These are phyloP conservation scores for Zymoseptoria pseudotritici DNA, from an alignment of 2,329 filamentous ascomycete genomes.

Conservation along the genomic window DNA sequence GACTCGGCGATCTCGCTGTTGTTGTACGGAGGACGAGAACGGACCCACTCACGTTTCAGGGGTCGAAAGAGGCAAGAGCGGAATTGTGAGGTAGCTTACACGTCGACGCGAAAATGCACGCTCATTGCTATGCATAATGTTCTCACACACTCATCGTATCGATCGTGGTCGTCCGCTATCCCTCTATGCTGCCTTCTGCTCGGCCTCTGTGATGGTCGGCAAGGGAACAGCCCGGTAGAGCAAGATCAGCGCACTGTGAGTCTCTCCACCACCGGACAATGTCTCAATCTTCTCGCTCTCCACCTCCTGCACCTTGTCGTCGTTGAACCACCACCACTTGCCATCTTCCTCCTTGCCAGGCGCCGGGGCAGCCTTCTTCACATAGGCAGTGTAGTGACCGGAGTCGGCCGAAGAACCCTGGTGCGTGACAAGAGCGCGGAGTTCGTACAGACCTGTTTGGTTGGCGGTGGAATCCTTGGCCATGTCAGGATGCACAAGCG, in stretches of 20 bases:
- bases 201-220: slow-evolving; percentile 32
- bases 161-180: neutral
- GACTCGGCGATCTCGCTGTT: neutral
- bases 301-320: slow-evolving; percentile 93
- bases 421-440: slow-evolving; percentile 89
- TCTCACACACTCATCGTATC: neutral
- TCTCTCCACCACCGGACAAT: slow-evolving; percentile 75
- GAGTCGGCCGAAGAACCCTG: slow-evolving; percentile 95
- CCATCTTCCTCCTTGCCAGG: slow-evolving; percentile 80
- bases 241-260: slow-evolving; percentile 73
- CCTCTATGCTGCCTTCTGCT: slow-evolving; percentile 3
- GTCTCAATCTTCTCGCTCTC: slow-evolving; percentile 83
- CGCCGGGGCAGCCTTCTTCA: slow-evolving; percentile 82
- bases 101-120: neutral
- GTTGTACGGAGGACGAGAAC: neutral
- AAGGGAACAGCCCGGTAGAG: slow-evolving; percentile 70
- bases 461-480: slow-evolving; percentile 75
- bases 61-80: neutral
- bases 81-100: neutral
- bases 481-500: slow-evolving; percentile 67
- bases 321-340: slow-evolving; percentile 99
- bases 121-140: neutral
- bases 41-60: neutral
- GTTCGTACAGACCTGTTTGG: slow-evolving; percentile 89
- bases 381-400: slow-evolving; percentile 94